Evolutionary conservation across 108 stramenopile genomes (phyloP).

Genomic region (Chaetoceros tenuissimus): DNA sequence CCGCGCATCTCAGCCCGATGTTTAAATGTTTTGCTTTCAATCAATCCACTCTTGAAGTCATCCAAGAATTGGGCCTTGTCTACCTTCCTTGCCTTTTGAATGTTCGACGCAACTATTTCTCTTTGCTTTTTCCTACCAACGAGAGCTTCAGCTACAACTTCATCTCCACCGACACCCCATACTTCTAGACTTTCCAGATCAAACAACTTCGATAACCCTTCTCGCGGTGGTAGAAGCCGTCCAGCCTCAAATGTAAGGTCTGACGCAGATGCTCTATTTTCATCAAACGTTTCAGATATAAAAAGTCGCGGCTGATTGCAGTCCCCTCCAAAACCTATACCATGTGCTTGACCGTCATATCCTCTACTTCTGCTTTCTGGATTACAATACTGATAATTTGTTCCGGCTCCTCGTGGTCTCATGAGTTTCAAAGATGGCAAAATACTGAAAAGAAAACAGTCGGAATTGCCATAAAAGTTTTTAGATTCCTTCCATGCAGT

Average conservation of each 20-base stretch:
- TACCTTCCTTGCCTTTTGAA: conserved; percentile 61
- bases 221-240: conserved; percentile 27
- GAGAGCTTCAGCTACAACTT: conserved; percentile 54
- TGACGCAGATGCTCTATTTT: conserved; percentile 37
- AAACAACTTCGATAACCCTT: conserved; percentile 27
- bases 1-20: conserved; percentile 59
- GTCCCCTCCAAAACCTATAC: conserved; percentile 83
- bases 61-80: conserved; percentile 75
- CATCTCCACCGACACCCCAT: conserved; percentile 70
- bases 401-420: conserved; percentile 50
- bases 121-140: conserved; percentile 35
- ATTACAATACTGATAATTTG: conserved; percentile 76
- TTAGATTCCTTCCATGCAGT: conserved; percentile 70
- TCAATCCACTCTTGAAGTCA: conserved; percentile 68
- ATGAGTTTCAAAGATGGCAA: conserved; percentile 42
- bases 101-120: conserved; percentile 39
- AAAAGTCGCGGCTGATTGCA: conserved; percentile 55
- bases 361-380: conserved; percentile 53
- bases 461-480: conserved; percentile 72
- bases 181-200: conserved; percentile 65
- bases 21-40: conserved; percentile 61
- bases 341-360: conserved; percentile 73
- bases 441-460: conserved; percentile 60
- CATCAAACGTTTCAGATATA: conserved; percentile 62
- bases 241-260: conserved; percentile 75